Base-by-base conservation (phyloP, 169 alveolate genomes). In the Cryptosporidium andersoni region DNA sequence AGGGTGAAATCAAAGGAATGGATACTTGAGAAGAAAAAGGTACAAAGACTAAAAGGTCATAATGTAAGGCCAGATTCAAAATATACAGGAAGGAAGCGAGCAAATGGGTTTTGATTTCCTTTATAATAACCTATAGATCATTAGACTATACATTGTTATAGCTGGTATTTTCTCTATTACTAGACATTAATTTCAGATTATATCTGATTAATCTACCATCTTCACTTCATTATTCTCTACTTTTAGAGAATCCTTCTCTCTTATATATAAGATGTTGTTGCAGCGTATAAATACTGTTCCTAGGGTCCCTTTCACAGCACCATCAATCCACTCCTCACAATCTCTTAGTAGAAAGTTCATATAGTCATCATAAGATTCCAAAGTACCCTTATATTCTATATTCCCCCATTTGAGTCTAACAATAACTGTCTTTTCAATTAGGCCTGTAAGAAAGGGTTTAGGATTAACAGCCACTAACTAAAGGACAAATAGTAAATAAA, bases 51-150 rank as follows among this genome's bases (percentile, higher is more conserved):
- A 9, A 81, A 91, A 92, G 98, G 98, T 9, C 90, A 93, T 80
- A 93, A 93, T 40, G 97, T 95, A 11, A 93, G 97, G 64, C 94
- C 97, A 40, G 99, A 96, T 82, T 93, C 98, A 43, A 96, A 95
- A 82, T 97, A 95, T 74, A 95, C 99, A 48, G 99, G 98, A 49
- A 93, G 98, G 85, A 95, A 91, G 80, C 95, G 99, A 89, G 91
- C 89, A 51, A 64, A 88, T 64, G 85, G 92, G 36, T 94, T 94
- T 60, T 94, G 88, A 82, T 62, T 25, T 0, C 0, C 0, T 25
- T 25, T 25, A 25, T 25, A 25, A 25, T 25, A 25, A 0, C 25
- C 25, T 25, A 49, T 49, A 37, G 52, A 53, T 51, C 16, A 12
- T 42, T 25, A 49, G 40, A 53, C 39, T 66, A 7, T 14, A 3